A percentile compares a stretch with the other conserved stretches of the same genome.
Conservation (phyloP, 2,329 filamentous ascomycete species). For the Beauveria bassiana region DNA sequence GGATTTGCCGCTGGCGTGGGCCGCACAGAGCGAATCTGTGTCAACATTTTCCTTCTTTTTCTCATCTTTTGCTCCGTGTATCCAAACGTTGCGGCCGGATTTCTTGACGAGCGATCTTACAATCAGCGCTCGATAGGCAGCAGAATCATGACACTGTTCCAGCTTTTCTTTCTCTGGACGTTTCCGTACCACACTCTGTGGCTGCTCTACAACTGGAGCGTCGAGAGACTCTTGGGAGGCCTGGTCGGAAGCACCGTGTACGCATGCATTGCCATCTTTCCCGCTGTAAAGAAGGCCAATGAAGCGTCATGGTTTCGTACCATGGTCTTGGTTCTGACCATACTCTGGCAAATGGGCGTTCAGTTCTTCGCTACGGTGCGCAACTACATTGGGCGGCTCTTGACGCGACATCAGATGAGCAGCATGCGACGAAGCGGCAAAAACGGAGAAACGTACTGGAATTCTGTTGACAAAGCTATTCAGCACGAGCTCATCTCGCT, state of each 20-base stretch:
- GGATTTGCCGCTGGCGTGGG: conserved; percentile 13
- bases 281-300: conserved; percentile 9
- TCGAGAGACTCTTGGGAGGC: conserved; percentile 15
- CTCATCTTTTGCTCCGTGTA: conserved; percentile 15
- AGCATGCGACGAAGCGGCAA: background rate
- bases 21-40: conserved; percentile 10
- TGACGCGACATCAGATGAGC: conserved; percentile 12
- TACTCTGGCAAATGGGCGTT: conserved; percentile 14
- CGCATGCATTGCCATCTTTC: conserved; percentile 13
- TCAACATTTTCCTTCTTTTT: conserved; percentile 15
- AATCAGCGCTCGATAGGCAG: conserved; percentile 16
- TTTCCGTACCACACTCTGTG: conserved; percentile 14
- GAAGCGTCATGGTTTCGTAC: conserved; percentile 13
- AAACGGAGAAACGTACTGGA: conserved; percentile 5
- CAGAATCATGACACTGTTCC: conserved; percentile 13
- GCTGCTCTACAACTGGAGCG: conserved; percentile 16
- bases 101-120: conserved; percentile 15
- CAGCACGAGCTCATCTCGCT: conserved; percentile 12
- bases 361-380: conserved; percentile 13
- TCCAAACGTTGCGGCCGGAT: conserved; percentile 15
- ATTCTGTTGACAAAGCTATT: conserved; percentile 6
- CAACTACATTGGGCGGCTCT: conserved; percentile 12
- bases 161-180: conserved; percentile 15
- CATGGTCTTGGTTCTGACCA: conserved; percentile 14
- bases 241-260: conserved; percentile 16